A percentile compares a stretch with the other conserved stretches of the same genome.
phyloP scores from a whole-genome alignment of 306 rosid genomes.

The Quercus robur region DNA sequence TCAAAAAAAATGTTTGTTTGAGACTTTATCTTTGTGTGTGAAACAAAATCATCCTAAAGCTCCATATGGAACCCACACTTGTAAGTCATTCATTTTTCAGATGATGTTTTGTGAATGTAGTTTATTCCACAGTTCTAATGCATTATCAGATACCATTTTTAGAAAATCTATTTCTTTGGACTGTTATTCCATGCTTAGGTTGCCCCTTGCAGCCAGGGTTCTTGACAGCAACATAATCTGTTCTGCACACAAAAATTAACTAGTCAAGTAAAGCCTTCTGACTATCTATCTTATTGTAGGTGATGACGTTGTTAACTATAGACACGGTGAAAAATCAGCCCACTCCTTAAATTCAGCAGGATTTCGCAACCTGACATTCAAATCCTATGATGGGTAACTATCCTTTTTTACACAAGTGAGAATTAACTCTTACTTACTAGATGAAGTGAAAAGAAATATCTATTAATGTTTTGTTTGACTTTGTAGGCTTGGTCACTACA shows the following conservation, averaged over 20 bases:
- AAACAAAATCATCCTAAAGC: too few relatives aligned
- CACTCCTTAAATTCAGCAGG: constrained; percentile 72
- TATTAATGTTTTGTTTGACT: constrained; percentile 16
- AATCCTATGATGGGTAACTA: constrained; percentile 78
- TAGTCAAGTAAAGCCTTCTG: constrained; percentile 6
- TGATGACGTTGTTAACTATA: constrained; percentile 71
- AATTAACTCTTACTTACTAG: not conserved
- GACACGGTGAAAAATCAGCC: constrained; percentile 80
- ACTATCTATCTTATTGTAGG: constrained; percentile 29
- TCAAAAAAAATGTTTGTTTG: too few relatives aligned
- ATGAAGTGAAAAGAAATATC: not conserved
- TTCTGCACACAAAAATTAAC: not conserved
- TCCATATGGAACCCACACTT: too few relatives aligned
- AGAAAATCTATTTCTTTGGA: too few relatives aligned
- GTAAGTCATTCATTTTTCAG: too few relatives aligned
- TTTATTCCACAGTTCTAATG: not conserved
- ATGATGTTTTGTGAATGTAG: too few relatives aligned
- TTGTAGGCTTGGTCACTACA: constrained; percentile 95
- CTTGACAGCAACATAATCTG: not conserved
- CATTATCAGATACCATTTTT: not conserved
- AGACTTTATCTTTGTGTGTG: too few relatives aligned
- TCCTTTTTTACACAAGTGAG: not conserved
- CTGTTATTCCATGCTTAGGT: not conserved
- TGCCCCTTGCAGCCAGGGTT: not conserved
- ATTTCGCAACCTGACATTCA: constrained; percentile 64